phyloP scores from a whole-genome alignment of 129 eudicot species.

The Saposhnikovia divaricata region DNA sequence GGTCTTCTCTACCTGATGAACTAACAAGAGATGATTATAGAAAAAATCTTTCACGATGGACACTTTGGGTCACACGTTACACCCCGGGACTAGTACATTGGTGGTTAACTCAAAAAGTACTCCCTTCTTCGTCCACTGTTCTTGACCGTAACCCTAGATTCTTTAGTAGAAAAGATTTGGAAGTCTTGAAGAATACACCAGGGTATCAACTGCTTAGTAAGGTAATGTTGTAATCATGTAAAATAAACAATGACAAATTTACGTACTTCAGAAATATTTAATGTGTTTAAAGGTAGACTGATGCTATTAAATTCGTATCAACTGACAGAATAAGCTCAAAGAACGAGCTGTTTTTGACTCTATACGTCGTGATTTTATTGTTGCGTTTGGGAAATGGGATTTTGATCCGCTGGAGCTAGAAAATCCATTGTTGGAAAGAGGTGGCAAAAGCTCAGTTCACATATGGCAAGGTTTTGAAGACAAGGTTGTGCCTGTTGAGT shows the following conservation, averaged over 20 bases:
- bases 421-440: conserved; percentile 48
- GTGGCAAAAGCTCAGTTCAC: conserved; percentile 40
- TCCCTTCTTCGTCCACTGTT: conserved; percentile 80
- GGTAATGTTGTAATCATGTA: conserved; percentile 32
- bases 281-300: neutral
- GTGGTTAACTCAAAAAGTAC: conserved; percentile 86
- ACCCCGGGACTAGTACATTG: conserved; percentile 80
- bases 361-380: conserved; percentile 58
- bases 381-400: conserved; percentile 92
- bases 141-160: conserved; percentile 74
- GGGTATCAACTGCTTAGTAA: conserved; percentile 82
- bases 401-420: conserved; percentile 67
- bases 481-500: conserved; percentile 65
- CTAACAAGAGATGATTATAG: conserved; percentile 73
- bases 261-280: neutral
- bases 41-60: conserved; percentile 45
- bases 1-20: conserved; percentile 75
- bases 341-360: conserved; percentile 54
- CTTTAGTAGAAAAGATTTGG: conserved; percentile 62
- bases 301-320: conserved; percentile 7
- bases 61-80: conserved; percentile 39
- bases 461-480: conserved; percentile 90
- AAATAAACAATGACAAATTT: neutral
- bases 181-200: conserved; percentile 79
- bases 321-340: conserved; percentile 56